Base-by-base conservation (phyloP, 352 stramenopile species). In the Plasmopara muralis region DNA sequence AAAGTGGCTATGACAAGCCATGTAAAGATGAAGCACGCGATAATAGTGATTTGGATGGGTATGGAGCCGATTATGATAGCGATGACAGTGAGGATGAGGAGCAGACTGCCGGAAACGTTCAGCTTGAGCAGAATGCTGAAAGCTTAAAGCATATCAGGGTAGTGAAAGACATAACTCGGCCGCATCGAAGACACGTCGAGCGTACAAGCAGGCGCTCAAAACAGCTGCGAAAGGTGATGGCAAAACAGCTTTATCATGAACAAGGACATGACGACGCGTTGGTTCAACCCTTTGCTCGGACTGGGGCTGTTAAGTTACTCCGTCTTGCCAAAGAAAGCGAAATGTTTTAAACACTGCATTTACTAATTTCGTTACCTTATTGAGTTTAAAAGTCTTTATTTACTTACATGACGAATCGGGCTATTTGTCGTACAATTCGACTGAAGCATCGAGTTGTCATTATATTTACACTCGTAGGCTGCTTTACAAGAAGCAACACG, bases 261-360 rank as follows among this genome's bases (percentile, higher is more conserved):
- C 20, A 25, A 25, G 20, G 20, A 25, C 18, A 16, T 3, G 59
- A 77, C 0, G 38, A 35, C 4, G 45, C 34, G 2, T 51, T 64
- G 9, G 83, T 88, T 46, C 73, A 74, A 50, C 77, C 77, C 6
- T 89, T 81, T 58, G 81, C 81, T 0, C 85, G 78, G 43, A 87
- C 77, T 9, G 65, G 74, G 15, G 81, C 78, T 3, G 57, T 91
- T 41, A 57, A 60, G 9, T 42, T 86, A 28, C 66, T 91, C 29
- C 74, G 74, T 14, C 57, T 71, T 41, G 77, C 78, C 6, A 91
- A 91, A 55, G 78, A 87, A 43, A 85, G 85, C 38, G 76, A 88
- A 70, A 62, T 78, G 46, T 86, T 87, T 66, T 86, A 62, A 83
- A 62, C 20, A 25, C 20, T 25, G 20, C 20, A 25, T 25, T 25